Base-by-base conservation (phyloP, 495 filamentous ascomycete genomes). In the Penicillium cataractarum region DNA sequence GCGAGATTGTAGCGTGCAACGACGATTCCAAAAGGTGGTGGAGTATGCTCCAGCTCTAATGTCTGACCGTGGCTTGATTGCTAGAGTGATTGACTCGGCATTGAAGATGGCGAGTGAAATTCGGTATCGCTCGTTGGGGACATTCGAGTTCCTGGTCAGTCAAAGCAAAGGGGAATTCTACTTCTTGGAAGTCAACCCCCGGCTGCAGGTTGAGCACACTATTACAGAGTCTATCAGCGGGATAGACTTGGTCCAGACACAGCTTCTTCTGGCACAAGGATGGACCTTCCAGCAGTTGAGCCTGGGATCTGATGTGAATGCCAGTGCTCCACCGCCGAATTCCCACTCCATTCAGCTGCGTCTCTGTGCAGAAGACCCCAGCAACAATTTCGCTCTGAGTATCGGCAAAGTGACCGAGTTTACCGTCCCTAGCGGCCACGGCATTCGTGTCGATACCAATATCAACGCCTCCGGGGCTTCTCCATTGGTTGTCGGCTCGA, bases 121-220 rank as follows among this genome's bases (percentile, higher is more conserved):
- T 66, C 76, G 74, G n/a, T 88, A 88, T 62, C 71, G 65, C 17
- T 83, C 80, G 3, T 80, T 83, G 1, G 86, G 86, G 0, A 89
- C 86, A 0, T 78, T 88, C 49, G 87, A 89, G 64, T 89, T 84
- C 54, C 76, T 89, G 15, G 83, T 88, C 13, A 82, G 85, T 69
- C 82, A 85, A 57, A 65, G 78, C n/a, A 79, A 71, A 0, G 67
- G 67, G 0, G 78, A 85, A 48, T 86, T 86, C 70, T 89, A 84
- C 67, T 89, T 89, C 64, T 71, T 89, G 5, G 87, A 89, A 68
- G 83, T 89, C 76, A 89, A 89, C 66, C 85, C 86, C 0, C 76
- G 86, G 31, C 69, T 88, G 21, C 86, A 83, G 66, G 82, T 84
- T 32, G 82, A 84, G 61, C 83, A 84, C 56, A 84, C 80, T 21